phyloP scores from a whole-genome alignment of 2,329 filamentous ascomycete genomes.

The Monilinia aucupariae region DNA sequence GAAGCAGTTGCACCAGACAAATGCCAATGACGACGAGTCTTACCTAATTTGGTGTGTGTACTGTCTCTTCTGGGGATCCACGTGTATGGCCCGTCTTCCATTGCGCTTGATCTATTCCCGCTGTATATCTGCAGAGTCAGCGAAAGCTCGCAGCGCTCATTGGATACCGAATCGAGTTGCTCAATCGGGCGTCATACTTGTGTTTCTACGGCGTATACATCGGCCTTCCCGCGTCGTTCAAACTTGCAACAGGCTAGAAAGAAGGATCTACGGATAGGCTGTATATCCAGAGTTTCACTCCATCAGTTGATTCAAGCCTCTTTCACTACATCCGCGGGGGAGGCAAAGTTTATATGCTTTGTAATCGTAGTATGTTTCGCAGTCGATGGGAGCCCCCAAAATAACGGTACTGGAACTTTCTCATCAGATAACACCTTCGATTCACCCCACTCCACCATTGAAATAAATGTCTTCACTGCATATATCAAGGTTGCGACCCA shows the following conservation, averaged over 20 bases:
- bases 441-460: background rate
- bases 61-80: background rate
- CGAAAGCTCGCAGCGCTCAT: background rate
- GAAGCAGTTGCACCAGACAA: background rate
- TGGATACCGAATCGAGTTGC: slow-evolving; percentile 7
- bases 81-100: background rate
- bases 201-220: slow-evolving; percentile 11
- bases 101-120: slow-evolving; percentile 1
- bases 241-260: background rate
- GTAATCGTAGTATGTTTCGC: background rate
- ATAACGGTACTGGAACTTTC: background rate
- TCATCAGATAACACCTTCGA: background rate
- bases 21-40: slow-evolving; percentile 6
- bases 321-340: background rate
- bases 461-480: background rate
- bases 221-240: slow-evolving; percentile 14
- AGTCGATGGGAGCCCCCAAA: no score
- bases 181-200: background rate
- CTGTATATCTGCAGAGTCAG: slow-evolving; percentile 10
- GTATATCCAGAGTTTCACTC: background rate
- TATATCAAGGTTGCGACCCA: background rate
- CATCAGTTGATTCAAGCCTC: background rate
- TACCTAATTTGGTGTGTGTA: slow-evolving; percentile 6
- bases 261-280: background rate
- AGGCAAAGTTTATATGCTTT: background rate